Base-by-base conservation (phyloP, 2,329 filamentous ascomycete species). In the Fusarium anguioides region DNA sequence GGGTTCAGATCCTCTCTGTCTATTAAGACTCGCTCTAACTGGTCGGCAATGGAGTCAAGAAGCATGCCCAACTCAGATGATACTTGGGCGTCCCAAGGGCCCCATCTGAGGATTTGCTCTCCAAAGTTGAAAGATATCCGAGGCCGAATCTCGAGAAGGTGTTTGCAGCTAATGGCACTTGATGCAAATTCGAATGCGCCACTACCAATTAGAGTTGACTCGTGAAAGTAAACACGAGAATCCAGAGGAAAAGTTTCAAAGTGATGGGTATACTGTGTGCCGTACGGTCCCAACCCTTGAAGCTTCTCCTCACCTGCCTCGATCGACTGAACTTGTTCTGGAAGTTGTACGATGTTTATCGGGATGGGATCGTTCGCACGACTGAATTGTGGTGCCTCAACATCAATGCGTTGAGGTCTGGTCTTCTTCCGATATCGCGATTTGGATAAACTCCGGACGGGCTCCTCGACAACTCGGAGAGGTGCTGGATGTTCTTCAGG, bases 221-320 rank as follows among this genome's bases (percentile, higher is more conserved):
- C 81, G 53, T 89, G 87, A 51, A 90, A 90, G 74, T 83, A 89
- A 1, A 85, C 81, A 5, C 83, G 83, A 8, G 75, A 70, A 36
- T 85, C 82, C 27, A 90, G 76, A 18, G 87, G 87, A 51, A 89
- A 88, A 6, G 87, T 75, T 42, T 89, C 87, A 63, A 91, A 91
- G 70, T 90, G 83, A 31, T 85, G 82, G 0, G 87, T 85, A 72
- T 90, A 90, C 23, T 82, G 81, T 3, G 85, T 87, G 2, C 88
- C 88, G 72, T 87, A 89, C 1, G 86, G 85, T 0, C 84, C 86
- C 9, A 91, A 76, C 2, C 87, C 86, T 12, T 74, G 68, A n/a
- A 90, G 66, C 41, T 74, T 80, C 41, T 62, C 68, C 5, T 67
- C 65, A 9, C 75, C 68, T 27, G 40, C 27, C 21, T 71, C 66